phyloP scores from a whole-genome alignment of 2,329 filamentous ascomycete species.

The Botryosphaeria dothidea region DNA sequence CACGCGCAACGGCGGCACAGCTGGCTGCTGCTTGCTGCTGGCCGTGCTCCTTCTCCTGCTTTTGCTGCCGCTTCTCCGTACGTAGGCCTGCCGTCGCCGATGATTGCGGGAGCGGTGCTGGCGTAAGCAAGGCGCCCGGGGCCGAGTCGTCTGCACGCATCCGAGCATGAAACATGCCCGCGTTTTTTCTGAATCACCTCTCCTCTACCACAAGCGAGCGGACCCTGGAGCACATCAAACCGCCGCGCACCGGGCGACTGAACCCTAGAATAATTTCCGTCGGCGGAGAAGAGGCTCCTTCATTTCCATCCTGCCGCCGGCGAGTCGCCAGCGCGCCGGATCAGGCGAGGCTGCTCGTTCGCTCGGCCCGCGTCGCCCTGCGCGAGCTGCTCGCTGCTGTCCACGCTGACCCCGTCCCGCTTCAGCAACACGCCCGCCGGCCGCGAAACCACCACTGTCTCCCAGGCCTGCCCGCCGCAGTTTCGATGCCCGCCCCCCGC shows the following conservation, averaged over 20 bases:
- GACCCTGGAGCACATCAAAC: conserved; percentile 20
- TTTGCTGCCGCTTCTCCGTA: background rate
- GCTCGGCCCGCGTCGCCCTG: conserved; percentile 13
- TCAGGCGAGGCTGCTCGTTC: conserved; percentile 15
- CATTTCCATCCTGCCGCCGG: conserved; percentile 19
- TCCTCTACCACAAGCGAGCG: conserved; percentile 17
- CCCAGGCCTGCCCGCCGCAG: conserved; percentile 25
- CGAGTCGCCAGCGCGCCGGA: conserved; percentile 16
- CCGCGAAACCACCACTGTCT: conserved; percentile 39
- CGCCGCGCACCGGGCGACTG: conserved; percentile 16
- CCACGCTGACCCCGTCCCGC: conserved; percentile 16
- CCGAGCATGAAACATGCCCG: conserved; percentile 18
- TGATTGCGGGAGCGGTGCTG: conserved; percentile 13
- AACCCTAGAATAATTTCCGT: conserved; percentile 20
- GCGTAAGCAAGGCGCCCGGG: conserved; percentile 9
- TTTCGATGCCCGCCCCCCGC: conserved; percentile 3
- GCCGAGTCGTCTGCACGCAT: conserved; percentile 16
- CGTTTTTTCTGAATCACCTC: conserved; percentile 15
- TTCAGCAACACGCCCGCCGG: conserved; percentile 19
- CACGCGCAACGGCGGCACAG: conserved; percentile 13
- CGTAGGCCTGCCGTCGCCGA: background rate
- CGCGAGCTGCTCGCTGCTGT: background rate
- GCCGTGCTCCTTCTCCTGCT: background rate
- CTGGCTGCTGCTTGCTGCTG: background rate
- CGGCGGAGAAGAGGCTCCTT: conserved; percentile 21